Conservation (phyloP, 768 basidiomycete genomes). For the Lenzites betulinus region DNA sequence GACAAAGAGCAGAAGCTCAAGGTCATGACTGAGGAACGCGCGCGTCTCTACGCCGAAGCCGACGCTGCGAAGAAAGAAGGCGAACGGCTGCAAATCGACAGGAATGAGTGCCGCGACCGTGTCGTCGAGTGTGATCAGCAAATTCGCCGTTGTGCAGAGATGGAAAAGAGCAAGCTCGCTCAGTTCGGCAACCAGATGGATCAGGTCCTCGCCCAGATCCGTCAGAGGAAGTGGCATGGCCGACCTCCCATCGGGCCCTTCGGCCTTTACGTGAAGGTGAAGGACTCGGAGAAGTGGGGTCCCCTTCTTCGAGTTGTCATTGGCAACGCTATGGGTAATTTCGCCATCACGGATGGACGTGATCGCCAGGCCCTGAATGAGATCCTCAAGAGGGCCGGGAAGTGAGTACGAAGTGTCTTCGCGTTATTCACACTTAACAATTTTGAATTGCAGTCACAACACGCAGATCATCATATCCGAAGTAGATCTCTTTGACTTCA, state of each 20-base stretch:
- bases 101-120: slow-evolving; percentile 35
- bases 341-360: slow-evolving; percentile 69
- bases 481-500: slow-evolving; percentile 82
- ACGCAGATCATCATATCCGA: slow-evolving; percentile 62
- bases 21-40: not conserved
- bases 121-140: slow-evolving; percentile 51
- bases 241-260: slow-evolving; percentile 76
- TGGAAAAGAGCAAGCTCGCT: slow-evolving; percentile 58
- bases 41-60: not conserved
- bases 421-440: not conserved
- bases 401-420: slow-evolving; percentile 46
- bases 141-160: slow-evolving; percentile 50
- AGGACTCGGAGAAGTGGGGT: slow-evolving; percentile 65
- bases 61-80: slow-evolving; percentile 2
- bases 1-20: slow-evolving; percentile 11
- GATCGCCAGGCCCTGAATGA: slow-evolving; percentile 61
- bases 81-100: slow-evolving; percentile 27
- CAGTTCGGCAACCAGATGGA: slow-evolving; percentile 68
- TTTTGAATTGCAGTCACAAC: slow-evolving; percentile 39
- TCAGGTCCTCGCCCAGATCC: slow-evolving; percentile 54
- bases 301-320: slow-evolving; percentile 66
- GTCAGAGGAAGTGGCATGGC: slow-evolving; percentile 59
- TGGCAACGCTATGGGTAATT: slow-evolving; percentile 58
- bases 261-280: slow-evolving; percentile 75
- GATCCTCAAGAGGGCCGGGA: slow-evolving; percentile 59